phyloP scores from a whole-genome alignment of 495 filamentous ascomycete species.

The Podospora tetraspora region DNA sequence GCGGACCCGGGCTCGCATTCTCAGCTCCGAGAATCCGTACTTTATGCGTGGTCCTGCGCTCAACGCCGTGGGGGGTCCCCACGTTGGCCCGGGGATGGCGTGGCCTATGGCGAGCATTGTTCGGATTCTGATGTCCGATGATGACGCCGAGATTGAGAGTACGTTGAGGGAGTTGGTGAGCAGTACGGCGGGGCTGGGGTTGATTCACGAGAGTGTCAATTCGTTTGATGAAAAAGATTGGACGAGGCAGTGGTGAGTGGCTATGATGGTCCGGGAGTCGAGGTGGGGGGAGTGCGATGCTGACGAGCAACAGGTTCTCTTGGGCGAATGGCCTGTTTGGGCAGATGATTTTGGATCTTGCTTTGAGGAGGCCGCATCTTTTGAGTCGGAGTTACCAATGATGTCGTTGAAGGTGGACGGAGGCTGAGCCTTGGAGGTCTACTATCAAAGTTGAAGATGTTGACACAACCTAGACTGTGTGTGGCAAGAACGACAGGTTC shows the following conservation, averaged over 20 bases:
- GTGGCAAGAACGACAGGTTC: no score
- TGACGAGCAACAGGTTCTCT: slow-evolving; percentile 47
- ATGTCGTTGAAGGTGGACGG: no score
- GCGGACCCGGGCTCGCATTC: slow-evolving; percentile 45
- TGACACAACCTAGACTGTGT: not conserved
- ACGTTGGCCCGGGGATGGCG: slow-evolving; percentile 50
- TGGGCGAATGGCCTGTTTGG: slow-evolving; percentile 69
- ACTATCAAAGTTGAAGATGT: not conserved
- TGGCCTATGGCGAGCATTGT: slow-evolving; percentile 58
- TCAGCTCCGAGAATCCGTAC: slow-evolving; percentile 49
- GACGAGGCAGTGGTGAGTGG: slow-evolving; percentile 54
- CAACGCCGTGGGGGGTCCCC: slow-evolving; percentile 52
- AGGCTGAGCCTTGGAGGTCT: not conserved
- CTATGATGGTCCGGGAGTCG: not conserved
- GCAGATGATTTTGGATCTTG: slow-evolving; percentile 57
- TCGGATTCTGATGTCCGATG: slow-evolving; percentile 36
- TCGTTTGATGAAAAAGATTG: slow-evolving; percentile 45
- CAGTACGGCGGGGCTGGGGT: slow-evolving; percentile 51
- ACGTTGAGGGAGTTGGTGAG: slow-evolving; percentile 44
- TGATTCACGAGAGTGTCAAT: slow-evolving; percentile 60
- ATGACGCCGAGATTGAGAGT: slow-evolving; percentile 45
- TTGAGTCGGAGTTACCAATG: slow-evolving; percentile 37
- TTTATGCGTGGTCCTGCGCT: slow-evolving; percentile 51
- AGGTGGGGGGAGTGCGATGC: not conserved
- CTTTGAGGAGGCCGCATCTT: slow-evolving; percentile 37